Percentiles rank a stretch among this genome's conserved stretches.
Evolutionary conservation across 768 basidiomycete genomes (phyloP).

Genomic region (Lactarius vividus): DNA sequence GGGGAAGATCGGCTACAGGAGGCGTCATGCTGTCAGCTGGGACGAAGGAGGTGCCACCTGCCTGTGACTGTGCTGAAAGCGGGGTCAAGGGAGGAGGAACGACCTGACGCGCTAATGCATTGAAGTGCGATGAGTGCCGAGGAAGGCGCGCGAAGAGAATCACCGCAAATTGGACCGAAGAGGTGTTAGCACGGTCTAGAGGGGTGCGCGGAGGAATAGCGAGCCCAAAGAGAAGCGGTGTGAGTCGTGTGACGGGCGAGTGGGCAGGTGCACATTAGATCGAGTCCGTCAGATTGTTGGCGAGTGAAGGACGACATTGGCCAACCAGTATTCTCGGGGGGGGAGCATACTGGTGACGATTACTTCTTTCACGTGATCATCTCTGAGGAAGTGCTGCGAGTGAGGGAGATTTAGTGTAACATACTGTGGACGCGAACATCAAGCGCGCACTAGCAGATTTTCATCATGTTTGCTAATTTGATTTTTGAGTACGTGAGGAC

Average conservation of each 20-base stretch:
- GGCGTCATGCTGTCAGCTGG: conserved; percentile 56
- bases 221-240: conserved; percentile 68
- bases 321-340: conserved; percentile 44
- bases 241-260: conserved; percentile 53
- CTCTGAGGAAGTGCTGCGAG: conserved; percentile 68
- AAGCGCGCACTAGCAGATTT: too few relatives aligned
- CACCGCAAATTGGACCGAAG: conserved; percentile 69
- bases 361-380: conserved; percentile 65
- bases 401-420: conserved; percentile 12
- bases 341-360: conserved; percentile 72
- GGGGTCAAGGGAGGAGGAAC: conserved; percentile 43
- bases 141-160: conserved; percentile 81
- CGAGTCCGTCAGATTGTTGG: conserved; percentile 18
- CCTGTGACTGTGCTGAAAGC: conserved; percentile 32
- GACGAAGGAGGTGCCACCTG: conserved; percentile 61
- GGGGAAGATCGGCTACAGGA: conserved; percentile 39
- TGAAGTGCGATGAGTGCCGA: conserved; percentile 60
- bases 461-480: too few relatives aligned
- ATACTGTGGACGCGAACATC: too few relatives aligned
- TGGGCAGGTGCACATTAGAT: conserved; percentile 34
- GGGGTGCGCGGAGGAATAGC: conserved; percentile 57
- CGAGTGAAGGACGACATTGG: conserved; percentile 31
- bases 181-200: conserved; percentile 54
- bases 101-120: conserved; percentile 61
- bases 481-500: too few relatives aligned